Conservation (phyloP, 139 green algal genomes). For the Spirogloea muscicola region DNA sequence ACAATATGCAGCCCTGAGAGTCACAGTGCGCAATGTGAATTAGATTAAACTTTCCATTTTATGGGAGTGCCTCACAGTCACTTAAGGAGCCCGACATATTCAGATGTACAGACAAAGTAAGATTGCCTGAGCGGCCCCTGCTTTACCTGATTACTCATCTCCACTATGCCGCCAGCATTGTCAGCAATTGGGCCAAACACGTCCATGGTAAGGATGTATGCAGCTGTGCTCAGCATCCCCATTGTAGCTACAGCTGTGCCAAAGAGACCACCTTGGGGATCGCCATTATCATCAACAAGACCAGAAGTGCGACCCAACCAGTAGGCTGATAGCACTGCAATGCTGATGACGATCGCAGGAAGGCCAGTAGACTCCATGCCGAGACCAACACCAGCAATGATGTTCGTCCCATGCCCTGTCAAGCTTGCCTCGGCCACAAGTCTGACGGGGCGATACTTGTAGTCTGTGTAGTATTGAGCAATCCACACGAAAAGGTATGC, state of each 20-base stretch:
- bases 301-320: constrained; percentile 58
- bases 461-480: constrained; percentile 60
- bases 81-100: too few relatives aligned
- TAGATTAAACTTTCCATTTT: too few relatives aligned
- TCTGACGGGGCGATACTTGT: constrained; percentile 55
- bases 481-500: constrained; percentile 65
- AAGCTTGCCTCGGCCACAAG: constrained; percentile 49
- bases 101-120: too few relatives aligned
- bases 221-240: constrained; percentile 66
- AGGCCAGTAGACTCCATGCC: constrained; percentile 61
- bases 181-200: constrained; percentile 69
- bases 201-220: constrained; percentile 64
- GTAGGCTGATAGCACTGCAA: constrained; percentile 56
- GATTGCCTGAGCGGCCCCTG: too few relatives aligned
- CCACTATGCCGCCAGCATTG: constrained; percentile 73
- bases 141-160: constrained; percentile 64
- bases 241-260: constrained; percentile 54
- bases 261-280: constrained; percentile 46
- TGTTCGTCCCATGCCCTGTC: constrained; percentile 58
- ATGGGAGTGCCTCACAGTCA: too few relatives aligned
- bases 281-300: constrained; percentile 44
- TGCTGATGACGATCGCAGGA: constrained; percentile 59
- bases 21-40: too few relatives aligned
- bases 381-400: constrained; percentile 58
- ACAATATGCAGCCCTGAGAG: too few relatives aligned